Evolutionary conservation across 345 rosid species (phyloP), one percentile per base, ranked within the genome.

Genomic region (Hibiscus mutabilis): DNA sequence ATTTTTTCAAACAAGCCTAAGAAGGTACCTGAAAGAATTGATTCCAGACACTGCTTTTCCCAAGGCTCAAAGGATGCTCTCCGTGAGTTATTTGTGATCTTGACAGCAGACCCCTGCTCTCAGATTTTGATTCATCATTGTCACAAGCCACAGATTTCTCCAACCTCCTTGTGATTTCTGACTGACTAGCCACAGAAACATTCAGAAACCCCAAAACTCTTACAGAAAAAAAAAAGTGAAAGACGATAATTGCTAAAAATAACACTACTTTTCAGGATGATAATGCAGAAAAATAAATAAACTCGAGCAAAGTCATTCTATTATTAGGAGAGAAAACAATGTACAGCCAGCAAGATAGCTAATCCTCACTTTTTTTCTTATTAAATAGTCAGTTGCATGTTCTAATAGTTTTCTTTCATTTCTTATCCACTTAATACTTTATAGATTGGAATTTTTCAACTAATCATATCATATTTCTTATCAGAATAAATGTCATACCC

Each of bases 41-140:
- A 84, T 91, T 89, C 98, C 98, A 94, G 76, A 94, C 74, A 84
- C 98, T 94, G 68, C 80, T 87, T 78, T 88, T 85, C 80, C 95
- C 97, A 69, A 90, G 93, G 81, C 96, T 94, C 84, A 94, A 79
- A 71, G 98, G 98, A 87, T 94, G 98, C 76, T 94, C 98, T 59
- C 86, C 98, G 60, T 79, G 91, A 82, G 88, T 79, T 68, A 88
- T 86, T 69, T 90, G 86, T 27, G 88, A 88, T 81, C 96, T 88
- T 56, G 89, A 87, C 31, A 94, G 97, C 74, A 79, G 63, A 31
- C 93, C 86, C 44, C 82, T 76, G 76, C 77, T 74, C 79, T 84
- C 93, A 69, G 73, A 40, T 78, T 78, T 80, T 4, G 76, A 47
- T 6, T 86, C 91, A 6, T 85, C 88, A 63, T 68, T 77, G 24